Evolutionary conservation across 1,284 basidiomycete species (phyloP), one percentile per base, ranked within the genome.

Genomic region (Naganishia albida): DNA sequence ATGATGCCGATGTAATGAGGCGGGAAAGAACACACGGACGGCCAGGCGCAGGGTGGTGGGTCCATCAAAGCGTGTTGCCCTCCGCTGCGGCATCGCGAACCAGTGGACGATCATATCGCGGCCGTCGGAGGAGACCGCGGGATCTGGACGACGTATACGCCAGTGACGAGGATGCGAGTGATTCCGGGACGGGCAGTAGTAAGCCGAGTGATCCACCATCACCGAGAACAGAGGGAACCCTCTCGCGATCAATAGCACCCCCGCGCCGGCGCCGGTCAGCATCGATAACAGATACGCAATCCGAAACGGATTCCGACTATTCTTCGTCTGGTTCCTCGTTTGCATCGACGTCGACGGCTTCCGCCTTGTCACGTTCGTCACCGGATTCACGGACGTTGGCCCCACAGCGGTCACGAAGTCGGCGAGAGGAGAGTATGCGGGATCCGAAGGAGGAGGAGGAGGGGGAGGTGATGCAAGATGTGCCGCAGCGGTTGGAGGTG

Each of bases 31-130:
- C 68, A 72, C 6, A 67, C 69, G 42, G 59, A 34, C 34, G 72
- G 30, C 67, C 70, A 28, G 74, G 73, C 63, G 74, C 73, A 63
- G 78, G 78, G 3, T 80, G 79, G 79, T 68, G 78, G 1, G 78
- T 78, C 2, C 77, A 80, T 70, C 78, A 79, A 63, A 77, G 75
- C 59, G 71, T 78, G 16, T 79, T 78, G 48, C 79, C 78, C 0
- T 71, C 77, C 18, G 43, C 26, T 13, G 16, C 44, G 39, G 34
- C 48, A 34, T 40, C 59, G 26, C 30, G 20, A 40, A 26, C 23
- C 7, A 23, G 39, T 25, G 15, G 42, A 7, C 20, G 52, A 26
- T 63, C 55, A 23, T 10, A 34, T 10, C 34, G 34, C 34, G 34
- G 34, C 4, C 28, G n/a, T 40, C 44, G 66, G 43, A 30, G 26